These are phyloP conservation scores for Xenosphaeropsis pyriputrescens DNA, from an alignment of 2,329 filamentous ascomycete genomes.

Conservation along the genomic window DNA sequence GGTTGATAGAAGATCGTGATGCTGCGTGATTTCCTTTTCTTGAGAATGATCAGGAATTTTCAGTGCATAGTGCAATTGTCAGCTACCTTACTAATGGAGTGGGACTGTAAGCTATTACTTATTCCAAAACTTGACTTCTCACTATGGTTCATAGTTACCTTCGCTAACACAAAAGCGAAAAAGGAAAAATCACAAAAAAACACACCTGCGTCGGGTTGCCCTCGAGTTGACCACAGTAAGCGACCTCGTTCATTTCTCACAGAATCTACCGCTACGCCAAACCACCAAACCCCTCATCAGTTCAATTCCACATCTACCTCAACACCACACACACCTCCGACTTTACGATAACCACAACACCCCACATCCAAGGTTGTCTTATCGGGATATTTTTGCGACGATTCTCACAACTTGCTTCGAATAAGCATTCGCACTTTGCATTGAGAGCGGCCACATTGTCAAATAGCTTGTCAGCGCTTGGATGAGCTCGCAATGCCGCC, in stretches of 20 bases:
- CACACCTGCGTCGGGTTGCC: not conserved
- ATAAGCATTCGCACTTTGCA: not conserved
- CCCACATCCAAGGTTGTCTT: conserved; percentile 15
- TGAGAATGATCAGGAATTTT: too few relatives aligned
- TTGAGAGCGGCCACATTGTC: not conserved
- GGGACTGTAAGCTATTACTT: too few relatives aligned
- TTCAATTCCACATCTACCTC: not conserved
- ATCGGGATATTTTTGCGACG: not conserved
- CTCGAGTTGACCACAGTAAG: not conserved
- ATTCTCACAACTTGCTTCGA: not conserved
- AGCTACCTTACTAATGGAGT: too few relatives aligned
- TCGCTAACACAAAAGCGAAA: not conserved
- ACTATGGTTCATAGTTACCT: too few relatives aligned
- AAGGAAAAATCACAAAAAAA: not conserved
- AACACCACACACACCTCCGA: not conserved
- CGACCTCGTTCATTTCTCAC: not conserved
- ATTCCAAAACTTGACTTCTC: too few relatives aligned
- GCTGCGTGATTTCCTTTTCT: not conserved
- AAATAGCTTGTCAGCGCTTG: not conserved
- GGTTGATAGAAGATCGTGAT: not conserved
- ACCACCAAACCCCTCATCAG: not conserved
- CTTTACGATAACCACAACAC: conserved; percentile 19
- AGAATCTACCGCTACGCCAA: not conserved
- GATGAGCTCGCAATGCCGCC: not conserved
- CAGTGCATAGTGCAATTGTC: too few relatives aligned